These are phyloP conservation scores for Phoenix dactylifera DNA, from an alignment of 176 grass and related monocot species.

Conservation along the genomic window DNA sequence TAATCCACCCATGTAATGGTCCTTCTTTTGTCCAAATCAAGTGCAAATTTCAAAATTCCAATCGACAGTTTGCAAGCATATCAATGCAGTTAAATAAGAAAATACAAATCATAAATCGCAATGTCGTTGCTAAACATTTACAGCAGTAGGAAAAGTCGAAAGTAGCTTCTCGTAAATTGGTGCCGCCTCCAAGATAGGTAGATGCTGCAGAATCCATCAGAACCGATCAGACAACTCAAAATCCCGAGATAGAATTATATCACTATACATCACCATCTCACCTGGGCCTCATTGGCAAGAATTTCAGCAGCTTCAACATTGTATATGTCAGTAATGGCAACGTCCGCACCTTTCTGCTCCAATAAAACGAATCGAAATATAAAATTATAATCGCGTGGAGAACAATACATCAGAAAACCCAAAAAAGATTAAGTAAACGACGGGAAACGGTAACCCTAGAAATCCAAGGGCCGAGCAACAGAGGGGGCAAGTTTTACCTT, in stretches of 20 bases:
- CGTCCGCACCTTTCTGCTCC: constrained; percentile 5
- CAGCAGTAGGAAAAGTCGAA: constrained; percentile 62
- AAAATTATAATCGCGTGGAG: not conserved
- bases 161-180: constrained; percentile 90
- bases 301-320: constrained; percentile 72
- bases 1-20: too few relatives aligned
- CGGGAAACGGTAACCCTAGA: not conserved
- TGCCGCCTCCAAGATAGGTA: constrained; percentile 57
- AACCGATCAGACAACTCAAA: not conserved
- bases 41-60: too few relatives aligned
- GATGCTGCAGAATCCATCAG: constrained; percentile 34
- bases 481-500: not conserved
- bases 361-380: not conserved
- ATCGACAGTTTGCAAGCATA: too few relatives aligned
- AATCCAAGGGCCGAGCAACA: not conserved
- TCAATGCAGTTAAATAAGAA: too few relatives aligned
- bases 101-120: too few relatives aligned
- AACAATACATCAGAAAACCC: too few relatives aligned
- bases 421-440: not conserved
- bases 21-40: too few relatives aligned
- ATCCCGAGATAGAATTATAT: not conserved
- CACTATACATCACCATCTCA: constrained; percentile 14
- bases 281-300: constrained; percentile 65
- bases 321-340: constrained; percentile 33
- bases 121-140: constrained; percentile 21